Conservation (phyloP, 2,329 filamentous ascomycete species). For the Aspergillus felis region DNA sequence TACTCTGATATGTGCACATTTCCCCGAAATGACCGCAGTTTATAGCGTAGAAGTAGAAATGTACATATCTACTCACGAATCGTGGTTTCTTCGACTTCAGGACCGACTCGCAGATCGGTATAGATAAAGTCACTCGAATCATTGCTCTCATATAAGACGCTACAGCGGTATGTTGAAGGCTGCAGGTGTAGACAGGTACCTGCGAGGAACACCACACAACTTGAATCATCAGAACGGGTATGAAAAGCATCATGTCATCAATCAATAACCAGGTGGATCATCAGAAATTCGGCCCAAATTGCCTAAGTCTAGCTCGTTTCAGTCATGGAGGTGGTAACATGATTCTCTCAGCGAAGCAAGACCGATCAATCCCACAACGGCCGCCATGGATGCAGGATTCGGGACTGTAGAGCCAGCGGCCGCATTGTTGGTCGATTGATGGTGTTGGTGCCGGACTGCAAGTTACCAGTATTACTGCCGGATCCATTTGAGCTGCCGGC, state of each 20-base stretch:
- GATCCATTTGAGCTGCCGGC: not conserved
- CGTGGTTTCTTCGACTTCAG: not conserved
- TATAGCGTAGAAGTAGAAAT: not conserved
- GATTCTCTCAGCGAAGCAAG: constrained; percentile 23
- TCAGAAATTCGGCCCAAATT: not conserved
- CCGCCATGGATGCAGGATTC: constrained; percentile 16
- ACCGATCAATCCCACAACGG: constrained; percentile 20
- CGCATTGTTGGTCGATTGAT: constrained; percentile 12
- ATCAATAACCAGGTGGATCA: not conserved
- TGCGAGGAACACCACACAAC: not conserved
- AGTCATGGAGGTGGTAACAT: not conserved
- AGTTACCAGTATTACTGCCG: not conserved
- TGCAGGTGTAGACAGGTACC: not conserved
- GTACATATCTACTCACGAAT: not conserved
- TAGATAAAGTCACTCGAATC: not conserved
- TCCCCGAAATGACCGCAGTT: not conserved
- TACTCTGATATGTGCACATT: not conserved
- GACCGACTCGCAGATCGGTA: not conserved
- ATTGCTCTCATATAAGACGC: not conserved
- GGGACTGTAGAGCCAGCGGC: constrained; percentile 11
- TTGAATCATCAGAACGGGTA: not conserved
- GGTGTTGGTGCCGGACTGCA: constrained; percentile 2
- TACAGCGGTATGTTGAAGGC: not conserved
- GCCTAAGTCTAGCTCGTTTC: not conserved
- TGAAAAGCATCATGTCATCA: not conserved